A percentile compares a stretch with the other conserved stretches of the same genome.
phyloP scores from a whole-genome alignment of 495 filamentous ascomycete genomes.

The Neurospora pannonica region DNA sequence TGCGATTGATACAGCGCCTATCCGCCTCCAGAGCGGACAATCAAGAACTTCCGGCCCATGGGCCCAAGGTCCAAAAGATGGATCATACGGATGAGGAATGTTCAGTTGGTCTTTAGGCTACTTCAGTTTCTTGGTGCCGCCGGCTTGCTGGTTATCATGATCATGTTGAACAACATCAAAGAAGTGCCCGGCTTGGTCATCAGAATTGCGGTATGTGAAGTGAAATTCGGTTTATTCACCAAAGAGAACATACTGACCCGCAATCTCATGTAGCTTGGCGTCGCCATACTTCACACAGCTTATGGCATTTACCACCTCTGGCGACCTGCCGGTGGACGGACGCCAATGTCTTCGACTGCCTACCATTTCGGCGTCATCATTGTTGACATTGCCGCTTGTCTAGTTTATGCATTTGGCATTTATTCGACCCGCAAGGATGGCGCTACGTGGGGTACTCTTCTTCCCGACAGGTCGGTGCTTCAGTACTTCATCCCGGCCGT shows the following conservation, averaged over 20 bases:
- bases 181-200: conserved; percentile 61
- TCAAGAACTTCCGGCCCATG: conserved; percentile 47
- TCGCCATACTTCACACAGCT: conserved; percentile 56
- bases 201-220: conserved; percentile 56
- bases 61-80: conserved; percentile 54
- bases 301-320: conserved; percentile 74
- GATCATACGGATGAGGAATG: conserved; percentile 53
- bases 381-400: conserved; percentile 61
- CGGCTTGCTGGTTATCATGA: conserved; percentile 61
- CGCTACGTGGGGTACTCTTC: conserved; percentile 53
- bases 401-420: conserved; percentile 67
- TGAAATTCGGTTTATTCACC: background rate
- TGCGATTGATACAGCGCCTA: background rate
- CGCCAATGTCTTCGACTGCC: conserved; percentile 67
- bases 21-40: conserved; percentile 5
- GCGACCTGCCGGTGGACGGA: conserved; percentile 54
- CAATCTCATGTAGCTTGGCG: conserved; percentile 43
- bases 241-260: background rate
- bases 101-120: conserved; percentile 58
- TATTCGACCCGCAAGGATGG: conserved; percentile 45
- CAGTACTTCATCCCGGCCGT: conserved; percentile 49
- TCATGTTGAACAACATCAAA: conserved; percentile 59
- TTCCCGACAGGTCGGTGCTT: conserved; percentile 38
- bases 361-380: conserved; percentile 74
- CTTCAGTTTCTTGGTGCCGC: conserved; percentile 56